These are phyloP conservation scores for Plasmodium blacklocki DNA, from an alignment of 169 alveolate species.

Conservation along the genomic window DNA sequence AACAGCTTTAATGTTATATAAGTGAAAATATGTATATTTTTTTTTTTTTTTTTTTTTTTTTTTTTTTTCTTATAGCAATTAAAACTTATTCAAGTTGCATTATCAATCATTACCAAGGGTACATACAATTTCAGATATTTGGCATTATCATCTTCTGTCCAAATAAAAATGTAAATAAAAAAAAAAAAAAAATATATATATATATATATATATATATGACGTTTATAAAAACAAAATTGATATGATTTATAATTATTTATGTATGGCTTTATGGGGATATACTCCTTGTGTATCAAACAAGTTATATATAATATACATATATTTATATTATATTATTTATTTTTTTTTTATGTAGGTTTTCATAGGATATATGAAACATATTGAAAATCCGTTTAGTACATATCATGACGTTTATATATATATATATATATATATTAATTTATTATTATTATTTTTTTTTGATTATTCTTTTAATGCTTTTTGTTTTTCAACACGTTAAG, in stretches of 20 bases:
- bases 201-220: background rate
- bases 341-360: conserved; percentile 33
- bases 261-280: too few relatives aligned
- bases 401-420: too few relatives aligned
- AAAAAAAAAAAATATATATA: conserved; percentile 15
- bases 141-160: conserved; percentile 63
- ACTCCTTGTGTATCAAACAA: too few relatives aligned
- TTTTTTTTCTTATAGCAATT: conserved; percentile 76
- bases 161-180: conserved; percentile 69
- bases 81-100: conserved; percentile 76
- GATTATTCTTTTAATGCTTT: too few relatives aligned
- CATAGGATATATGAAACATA: conserved; percentile 12
- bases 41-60: background rate
- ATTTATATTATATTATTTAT: background rate
- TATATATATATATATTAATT: too few relatives aligned
- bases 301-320: too few relatives aligned
- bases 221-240: too few relatives aligned
- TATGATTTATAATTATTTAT: too few relatives aligned
- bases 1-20: background rate
- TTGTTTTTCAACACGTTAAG: too few relatives aligned
- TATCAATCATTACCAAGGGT: conserved; percentile 76
- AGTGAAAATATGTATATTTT: background rate
- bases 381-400: background rate
- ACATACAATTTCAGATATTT: conserved; percentile 46
- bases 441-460: too few relatives aligned